Evolutionary conservation across 2,329 filamentous ascomycete genomes (phyloP), one percentile per base, ranked within the genome.

Genomic region (Colletotrichum sp.): DNA sequence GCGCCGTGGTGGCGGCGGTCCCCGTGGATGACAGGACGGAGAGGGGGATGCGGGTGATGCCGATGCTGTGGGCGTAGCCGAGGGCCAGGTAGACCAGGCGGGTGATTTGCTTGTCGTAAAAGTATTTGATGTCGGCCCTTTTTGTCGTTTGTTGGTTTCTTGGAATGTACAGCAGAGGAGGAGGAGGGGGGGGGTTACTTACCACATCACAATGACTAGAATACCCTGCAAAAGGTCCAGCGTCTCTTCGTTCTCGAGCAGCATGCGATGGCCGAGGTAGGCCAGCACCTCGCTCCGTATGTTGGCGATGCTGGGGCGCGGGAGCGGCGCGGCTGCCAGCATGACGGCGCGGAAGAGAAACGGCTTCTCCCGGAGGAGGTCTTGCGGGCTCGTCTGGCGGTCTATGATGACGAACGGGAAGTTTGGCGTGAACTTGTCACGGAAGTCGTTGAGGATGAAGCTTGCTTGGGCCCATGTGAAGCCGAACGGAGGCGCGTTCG

Each of bases 221-320:
- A 89, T 79, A 0, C 87, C 88, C 78, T 89, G 87, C 2, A 90
- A 82, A 4, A 88, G 78, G 71, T 89, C 87, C 10, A 90, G 72
- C 18, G 81, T 83, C 36, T 81, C 81, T 52, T 88, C 83, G 21
- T 85, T 84, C 73, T 84, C 82, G 2, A 87, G 82, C 1, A 90
- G 66, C 65, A 88, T 80, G 39, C 85, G 84, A 24, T 87, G 82
- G 7, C 86, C 83, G 34, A 89, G 78, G 78, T 88, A 86, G 8
- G 84, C 83, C 77, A 86, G 82, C 26, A 85, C 82, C 52, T 85
- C 86, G 60, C 80, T 85, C 81, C 79, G 87, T 80, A 85, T 89
- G 81, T 82, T 86, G n/a, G 79, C 80, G 30, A 83, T 71, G 28
- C 79, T 79, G 4, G 81, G 73, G 28, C 77, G 75, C 60, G 79